Conservation (phyloP, 306 rosid genomes). For the Pyrus communis region DNA sequence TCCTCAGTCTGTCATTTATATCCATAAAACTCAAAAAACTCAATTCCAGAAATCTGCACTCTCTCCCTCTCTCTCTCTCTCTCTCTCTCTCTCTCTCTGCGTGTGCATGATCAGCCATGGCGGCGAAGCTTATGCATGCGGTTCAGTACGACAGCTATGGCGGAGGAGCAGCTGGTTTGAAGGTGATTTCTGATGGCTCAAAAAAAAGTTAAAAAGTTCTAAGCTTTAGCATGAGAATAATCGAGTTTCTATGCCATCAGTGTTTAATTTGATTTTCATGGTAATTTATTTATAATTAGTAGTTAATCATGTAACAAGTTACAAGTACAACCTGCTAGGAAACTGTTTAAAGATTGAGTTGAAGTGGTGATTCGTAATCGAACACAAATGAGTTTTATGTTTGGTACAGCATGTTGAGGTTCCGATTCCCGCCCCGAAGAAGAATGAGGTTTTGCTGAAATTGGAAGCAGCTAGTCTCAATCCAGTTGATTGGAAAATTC, state of each 20-base stretch:
- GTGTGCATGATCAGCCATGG: conserved; percentile 22
- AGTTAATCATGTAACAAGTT: too few relatives aligned
- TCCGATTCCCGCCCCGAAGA: conserved; percentile 48
- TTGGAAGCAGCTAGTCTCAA: conserved; percentile 57
- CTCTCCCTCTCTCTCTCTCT: neutral
- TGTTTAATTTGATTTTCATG: neutral
- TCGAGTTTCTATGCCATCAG: neutral
- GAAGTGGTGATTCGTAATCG: neutral
- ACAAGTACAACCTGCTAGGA: neutral
- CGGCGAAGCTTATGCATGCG: conserved; percentile 48
- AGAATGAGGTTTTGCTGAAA: conserved; percentile 47
- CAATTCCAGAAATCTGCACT: neutral
- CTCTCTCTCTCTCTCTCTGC: neutral
- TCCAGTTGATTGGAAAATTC: conserved; percentile 77
- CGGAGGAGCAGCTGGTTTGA: conserved; percentile 49
- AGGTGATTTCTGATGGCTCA: conserved; percentile 24
- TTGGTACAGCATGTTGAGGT: conserved; percentile 37
- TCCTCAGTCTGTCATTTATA: neutral
- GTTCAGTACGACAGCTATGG: conserved; percentile 52
- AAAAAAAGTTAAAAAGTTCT: too few relatives aligned
- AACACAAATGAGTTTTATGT: too few relatives aligned
- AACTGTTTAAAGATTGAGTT: neutral
- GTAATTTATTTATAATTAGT: too few relatives aligned
- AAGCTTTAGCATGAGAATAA: too few relatives aligned
- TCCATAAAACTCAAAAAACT: neutral